Base-by-base conservation (phyloP, 2,329 filamentous ascomycete species). In the Aspergillus sp. region DNA sequence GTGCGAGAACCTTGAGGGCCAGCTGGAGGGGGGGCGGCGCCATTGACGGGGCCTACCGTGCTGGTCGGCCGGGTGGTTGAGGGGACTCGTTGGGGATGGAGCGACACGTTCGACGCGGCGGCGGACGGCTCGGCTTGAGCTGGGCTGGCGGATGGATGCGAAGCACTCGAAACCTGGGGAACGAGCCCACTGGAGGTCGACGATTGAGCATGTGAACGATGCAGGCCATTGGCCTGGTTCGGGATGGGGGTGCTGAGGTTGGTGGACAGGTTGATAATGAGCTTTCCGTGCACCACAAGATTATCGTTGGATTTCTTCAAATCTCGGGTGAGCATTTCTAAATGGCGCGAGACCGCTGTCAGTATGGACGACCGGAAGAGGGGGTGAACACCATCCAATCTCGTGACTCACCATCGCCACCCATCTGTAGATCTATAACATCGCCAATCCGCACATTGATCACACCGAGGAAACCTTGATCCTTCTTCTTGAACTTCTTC, bases 401-500 rank as follows among this genome's bases (percentile, higher is more conserved):
- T 5, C 5, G 11, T 38, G 58, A 81, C 84, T 73, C 84, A 98
- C 95, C 94, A 81, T 98, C 95, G 65, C 92, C 90, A 60, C 93
- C 92, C 60, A 91, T 87, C 64, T 91, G 89, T 66, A 99, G 82
- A 75, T 97, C 94, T 69, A 99, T 92, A 41, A 95, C 90, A 83
- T 96, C 93, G 70, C 95, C 95, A 68, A 99, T 90, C 61, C 93
- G 89, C 70, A 99, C 90, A 76, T 99, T 99, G 73, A 99, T 97
- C 57, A 99, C 95, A 60, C 95, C 95, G 6, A 99, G 84, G 74
- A 99, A 99, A 8, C 95, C 95, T 77, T 99, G 95, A 70, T 99
- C 95, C 92, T 98, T 99, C 87, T 99, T 99, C 84, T 99, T 99
- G 82, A 99, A 99, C 81, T 99, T 99, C 83, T 97, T 97, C 80